These are phyloP conservation scores for Apiosordaria backusii DNA, from an alignment of 495 filamentous ascomycete genomes.

Conservation along the genomic window DNA sequence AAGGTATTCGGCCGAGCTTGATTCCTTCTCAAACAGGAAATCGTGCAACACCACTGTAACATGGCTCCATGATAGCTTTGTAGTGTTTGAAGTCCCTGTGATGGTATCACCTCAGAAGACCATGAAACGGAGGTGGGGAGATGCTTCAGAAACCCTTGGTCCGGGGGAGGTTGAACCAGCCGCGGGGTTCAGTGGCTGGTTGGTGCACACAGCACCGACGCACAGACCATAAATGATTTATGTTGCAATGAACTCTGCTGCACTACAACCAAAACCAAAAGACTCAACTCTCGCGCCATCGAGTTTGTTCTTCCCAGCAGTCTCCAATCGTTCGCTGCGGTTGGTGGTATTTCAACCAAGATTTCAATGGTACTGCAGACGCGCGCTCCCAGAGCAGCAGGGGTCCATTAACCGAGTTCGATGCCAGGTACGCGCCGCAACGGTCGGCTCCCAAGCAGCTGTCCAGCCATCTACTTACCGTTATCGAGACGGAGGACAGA, in stretches of 20 bases:
- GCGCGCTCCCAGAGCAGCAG: neutral
- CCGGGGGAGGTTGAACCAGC: neutral
- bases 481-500: neutral
- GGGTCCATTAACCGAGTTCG: neutral
- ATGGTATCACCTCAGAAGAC: neutral
- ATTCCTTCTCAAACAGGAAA: neutral
- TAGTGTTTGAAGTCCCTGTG: neutral
- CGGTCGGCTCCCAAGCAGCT: neutral
- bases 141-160: neutral
- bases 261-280: slow-evolving; percentile 1
- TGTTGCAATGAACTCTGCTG: neutral
- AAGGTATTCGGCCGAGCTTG: neutral
- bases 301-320: neutral
- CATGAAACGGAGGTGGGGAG: neutral
- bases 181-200: neutral
- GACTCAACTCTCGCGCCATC: neutral
- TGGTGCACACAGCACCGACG: neutral
- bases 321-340: neutral
- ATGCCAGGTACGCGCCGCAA: neutral
- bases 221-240: neutral
- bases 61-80: too few relatives aligned
- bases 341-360: neutral
- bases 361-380: slow-evolving; percentile 3
- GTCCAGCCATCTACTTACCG: neutral
- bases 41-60: neutral